Evolutionary conservation across 306 rosid species (phyloP).

Genomic region (Lotus japonicus): DNA sequence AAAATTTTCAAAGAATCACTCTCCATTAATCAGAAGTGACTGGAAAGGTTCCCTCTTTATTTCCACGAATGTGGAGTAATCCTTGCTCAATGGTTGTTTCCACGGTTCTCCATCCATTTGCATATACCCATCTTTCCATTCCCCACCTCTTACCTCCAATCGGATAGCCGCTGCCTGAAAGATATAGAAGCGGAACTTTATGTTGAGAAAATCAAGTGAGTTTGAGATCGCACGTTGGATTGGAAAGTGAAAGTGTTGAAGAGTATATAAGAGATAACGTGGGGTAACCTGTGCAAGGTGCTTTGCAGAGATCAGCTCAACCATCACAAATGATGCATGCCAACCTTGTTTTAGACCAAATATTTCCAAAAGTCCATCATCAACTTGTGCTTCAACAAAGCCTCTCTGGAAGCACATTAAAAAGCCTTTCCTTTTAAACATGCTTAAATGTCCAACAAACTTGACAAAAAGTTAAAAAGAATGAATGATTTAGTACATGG

Average conservation of each 20-base stretch:
- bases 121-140: constrained; percentile 73
- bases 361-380: constrained; percentile 94
- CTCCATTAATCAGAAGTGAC: constrained; percentile 69
- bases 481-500: too few species aligned
- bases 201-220: too few species aligned
- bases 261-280: background rate
- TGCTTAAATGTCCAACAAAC: background rate
- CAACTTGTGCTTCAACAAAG: constrained; percentile 86
- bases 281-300: constrained; percentile 91
- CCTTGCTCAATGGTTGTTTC: constrained; percentile 74
- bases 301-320: constrained; percentile 81
- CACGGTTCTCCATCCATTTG: constrained; percentile 99
- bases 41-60: constrained; percentile 76
- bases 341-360: constrained; percentile 98
- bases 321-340: constrained; percentile 99
- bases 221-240: too few species aligned
- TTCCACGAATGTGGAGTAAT: constrained; percentile 69
- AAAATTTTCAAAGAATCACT: constrained; percentile 19
- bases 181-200: too few species aligned
- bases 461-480: too few species aligned
- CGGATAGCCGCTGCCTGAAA: constrained; percentile 89
- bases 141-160: constrained; percentile 92
- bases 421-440: background rate
- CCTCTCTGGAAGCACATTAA: constrained; percentile 50
- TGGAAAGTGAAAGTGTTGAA: background rate